A percentile compares a stretch with the other conserved stretches of the same genome.
These are phyloP conservation scores for Fusarium illudens DNA, from an alignment of 2,329 filamentous ascomycete species.

Conservation along the genomic window DNA sequence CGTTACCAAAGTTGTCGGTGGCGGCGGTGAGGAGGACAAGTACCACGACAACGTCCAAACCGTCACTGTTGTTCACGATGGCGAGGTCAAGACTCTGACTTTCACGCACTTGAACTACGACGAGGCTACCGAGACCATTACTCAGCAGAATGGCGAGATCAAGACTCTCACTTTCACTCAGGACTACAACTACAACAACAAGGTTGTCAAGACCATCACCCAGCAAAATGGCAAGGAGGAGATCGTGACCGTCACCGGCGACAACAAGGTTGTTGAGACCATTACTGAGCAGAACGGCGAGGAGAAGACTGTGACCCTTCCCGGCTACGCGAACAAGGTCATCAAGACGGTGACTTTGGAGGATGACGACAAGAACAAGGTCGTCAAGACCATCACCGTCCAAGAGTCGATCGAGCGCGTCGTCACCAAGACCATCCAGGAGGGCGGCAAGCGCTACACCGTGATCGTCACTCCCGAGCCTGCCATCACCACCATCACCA, in stretches of 20 bases:
- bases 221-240: not conserved
- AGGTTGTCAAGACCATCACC: slow-evolving; percentile 22
- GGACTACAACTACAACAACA: not conserved
- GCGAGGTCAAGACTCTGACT: slow-evolving; percentile 30
- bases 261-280: slow-evolving; percentile 18
- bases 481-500: slow-evolving; percentile 28
- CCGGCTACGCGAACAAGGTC: slow-evolving; percentile 2
- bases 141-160: slow-evolving; percentile 24
- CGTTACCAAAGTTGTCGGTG: slow-evolving; percentile 18
- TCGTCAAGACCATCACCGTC: slow-evolving; percentile 31
- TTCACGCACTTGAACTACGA: slow-evolving; percentile 15
- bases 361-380: slow-evolving; percentile 17
- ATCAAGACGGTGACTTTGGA: slow-evolving; percentile 26
- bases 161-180: slow-evolving; percentile 19
- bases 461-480: slow-evolving; percentile 32
- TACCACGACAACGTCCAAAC: slow-evolving; percentile 12
- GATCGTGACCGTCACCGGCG: not conserved
- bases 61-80: slow-evolving; percentile 28
- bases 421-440: slow-evolving; percentile 38
- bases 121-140: slow-evolving; percentile 23
- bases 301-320: slow-evolving; percentile 18
- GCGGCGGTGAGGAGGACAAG: not conserved
- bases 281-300: slow-evolving; percentile 24
- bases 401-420: slow-evolving; percentile 19
- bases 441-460: slow-evolving; percentile 34